phyloP scores from a whole-genome alignment of 306 rosid species.

The Dryas octopetala region DNA sequence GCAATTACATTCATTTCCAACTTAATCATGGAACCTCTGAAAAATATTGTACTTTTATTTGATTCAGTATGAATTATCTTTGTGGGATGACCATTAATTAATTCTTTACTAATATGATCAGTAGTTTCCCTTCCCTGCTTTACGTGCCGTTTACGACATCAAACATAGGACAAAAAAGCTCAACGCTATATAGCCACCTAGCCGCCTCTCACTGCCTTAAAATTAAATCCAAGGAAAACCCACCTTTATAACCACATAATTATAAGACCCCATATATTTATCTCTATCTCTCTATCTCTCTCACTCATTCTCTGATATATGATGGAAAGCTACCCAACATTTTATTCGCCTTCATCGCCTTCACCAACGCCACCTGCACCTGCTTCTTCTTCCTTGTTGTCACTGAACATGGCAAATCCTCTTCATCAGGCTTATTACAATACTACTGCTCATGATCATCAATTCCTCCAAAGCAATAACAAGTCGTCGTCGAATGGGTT shows the following conservation, averaged over 20 bases:
- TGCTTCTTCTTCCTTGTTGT: constrained; percentile 27
- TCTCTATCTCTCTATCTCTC: neutral
- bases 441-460: neutral
- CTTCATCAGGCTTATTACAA: neutral
- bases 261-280: neutral
- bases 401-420: constrained; percentile 27
- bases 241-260: neutral
- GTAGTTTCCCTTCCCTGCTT: neutral
- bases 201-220: constrained; percentile 31
- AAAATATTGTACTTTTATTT: neutral
- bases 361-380: neutral
- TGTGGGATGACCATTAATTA: neutral
- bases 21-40: neutral
- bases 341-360: constrained; percentile 15
- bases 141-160: constrained; percentile 45
- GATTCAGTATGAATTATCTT: neutral
- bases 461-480: constrained; percentile 20
- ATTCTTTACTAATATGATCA: constrained; percentile 1
- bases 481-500: constrained; percentile 23
- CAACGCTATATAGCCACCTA: neutral
- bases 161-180: constrained; percentile 15
- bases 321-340: constrained; percentile 31
- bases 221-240: neutral
- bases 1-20: neutral
- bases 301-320: neutral